Evolutionary conservation across 164 flowering plant species (phyloP), one percentile per base, ranked within the genome.

Genomic region (Vitis rotundifolia): DNA sequence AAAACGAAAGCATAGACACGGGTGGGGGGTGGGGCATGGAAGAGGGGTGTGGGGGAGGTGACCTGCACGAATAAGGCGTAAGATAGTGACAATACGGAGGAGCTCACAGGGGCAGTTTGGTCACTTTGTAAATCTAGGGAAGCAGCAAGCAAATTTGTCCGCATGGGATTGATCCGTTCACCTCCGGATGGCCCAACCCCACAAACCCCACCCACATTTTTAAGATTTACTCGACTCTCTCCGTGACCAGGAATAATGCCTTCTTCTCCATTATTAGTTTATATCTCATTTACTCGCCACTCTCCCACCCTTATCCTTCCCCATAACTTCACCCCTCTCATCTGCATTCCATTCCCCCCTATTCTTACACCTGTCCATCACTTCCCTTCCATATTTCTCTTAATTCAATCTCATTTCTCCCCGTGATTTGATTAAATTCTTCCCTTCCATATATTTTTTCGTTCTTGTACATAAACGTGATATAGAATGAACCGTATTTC

Each of bases 1-100:
- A 73, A 66, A 69, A 59, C 13, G 76, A 70, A 73, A 69, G 67
- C 11, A 51, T 50, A 13, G 79, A 52, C 68, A 68, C 71, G 67
- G 59, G 68, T 13, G 56, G 48, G 49, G n/a, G 48, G 5, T 47
- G 57, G 26, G 50, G 29, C n/a, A n/a, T 50, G n/a, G 64, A 0
- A 62, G 9, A 53, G 6, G 53, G 12, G 61, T 18, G 49, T 55
- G 68, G 72, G 76, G 71, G 57, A 60, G 50, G 63, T 26, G 63
- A 60, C 70, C 67, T 59, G 66, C 70, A 69, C 63, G 37, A 0
- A 60, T 28, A 49, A 53, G 69, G 59, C 51, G 59, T n/a, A 64
- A 47, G 73, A 70, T 48, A 50, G 71, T 22, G 78, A 75, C 78
- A 60, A 61, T 18, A 70, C 73, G 28, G 37, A 15, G 31, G 59